Evolutionary conservation across 306 rosid species (phyloP).

Genomic region (Quercus aquifolioides): DNA sequence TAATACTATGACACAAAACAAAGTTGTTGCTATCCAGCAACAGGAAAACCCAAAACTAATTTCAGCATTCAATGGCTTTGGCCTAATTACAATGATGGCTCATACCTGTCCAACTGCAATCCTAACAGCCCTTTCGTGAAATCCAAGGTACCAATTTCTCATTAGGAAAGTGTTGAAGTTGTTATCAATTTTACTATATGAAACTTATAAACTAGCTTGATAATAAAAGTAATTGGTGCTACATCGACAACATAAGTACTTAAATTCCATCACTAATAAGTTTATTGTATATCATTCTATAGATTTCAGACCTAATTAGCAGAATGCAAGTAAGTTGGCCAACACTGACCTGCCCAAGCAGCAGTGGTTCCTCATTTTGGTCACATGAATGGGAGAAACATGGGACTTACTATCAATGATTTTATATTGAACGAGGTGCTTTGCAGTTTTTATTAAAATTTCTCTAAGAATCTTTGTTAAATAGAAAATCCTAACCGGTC

Average conservation of each 20-base stretch:
- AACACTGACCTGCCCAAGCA: constrained; percentile 27
- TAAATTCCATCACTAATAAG: no score
- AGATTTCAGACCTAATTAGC: constrained; percentile 18
- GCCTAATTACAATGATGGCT: constrained; percentile 33
- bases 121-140: constrained; percentile 7
- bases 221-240: no score
- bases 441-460: no score
- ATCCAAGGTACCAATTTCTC: constrained; percentile 16
- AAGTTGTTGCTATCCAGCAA: constrained; percentile 35
- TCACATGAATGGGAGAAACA: constrained; percentile 37
- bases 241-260: no score
- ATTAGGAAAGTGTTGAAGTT: background rate
- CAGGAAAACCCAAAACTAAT: constrained; percentile 27
- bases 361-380: constrained; percentile 23
- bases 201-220: no score
- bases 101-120: constrained; percentile 33
- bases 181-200: background rate
- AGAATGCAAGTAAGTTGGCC: constrained; percentile 25
- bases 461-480: no score
- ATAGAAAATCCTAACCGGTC: no score
- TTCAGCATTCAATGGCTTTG: constrained; percentile 34
- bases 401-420: constrained; percentile 11
- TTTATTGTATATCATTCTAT: background rate
- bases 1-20: constrained; percentile 21
- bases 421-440: no score